phyloP scores from a whole-genome alignment of 163 green algal genomes.

The Chlorella variabilis region DNA sequence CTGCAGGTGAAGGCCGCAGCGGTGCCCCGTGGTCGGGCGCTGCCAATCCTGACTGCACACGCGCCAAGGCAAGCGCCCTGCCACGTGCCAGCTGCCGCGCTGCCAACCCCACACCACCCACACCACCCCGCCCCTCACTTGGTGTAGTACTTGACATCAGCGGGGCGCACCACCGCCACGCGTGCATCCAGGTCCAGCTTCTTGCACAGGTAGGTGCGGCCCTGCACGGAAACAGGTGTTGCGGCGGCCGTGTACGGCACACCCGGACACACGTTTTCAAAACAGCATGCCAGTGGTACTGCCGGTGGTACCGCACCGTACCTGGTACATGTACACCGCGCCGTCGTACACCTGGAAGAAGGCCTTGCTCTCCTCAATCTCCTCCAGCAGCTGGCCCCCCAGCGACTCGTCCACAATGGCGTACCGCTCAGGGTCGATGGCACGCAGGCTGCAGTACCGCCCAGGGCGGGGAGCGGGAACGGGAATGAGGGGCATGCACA shows the following conservation, averaged over 20 bases:
- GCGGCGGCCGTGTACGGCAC: not conserved
- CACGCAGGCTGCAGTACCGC: slow-evolving; percentile 65
- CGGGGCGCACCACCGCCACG: slow-evolving; percentile 76
- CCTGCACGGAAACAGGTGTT: too few relatives aligned
- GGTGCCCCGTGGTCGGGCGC: not conserved
- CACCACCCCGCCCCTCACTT: too few relatives aligned
- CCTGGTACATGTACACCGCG: slow-evolving; percentile 89
- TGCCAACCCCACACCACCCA: too few relatives aligned
- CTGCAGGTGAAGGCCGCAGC: not conserved
- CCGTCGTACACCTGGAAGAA: slow-evolving; percentile 95
- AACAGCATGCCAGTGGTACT: too few relatives aligned
- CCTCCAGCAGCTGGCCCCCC: slow-evolving; percentile 75
- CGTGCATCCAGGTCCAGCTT: slow-evolving; percentile 75
- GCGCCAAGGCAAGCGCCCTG: too few relatives aligned
- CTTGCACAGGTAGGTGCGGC: slow-evolving; percentile 82
- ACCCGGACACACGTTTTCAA: too few relatives aligned
- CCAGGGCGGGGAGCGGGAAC: not conserved
- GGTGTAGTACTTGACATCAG: slow-evolving; percentile 95
- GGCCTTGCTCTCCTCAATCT: slow-evolving; percentile 92
- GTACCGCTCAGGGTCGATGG: slow-evolving; percentile 90
- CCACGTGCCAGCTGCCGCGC: too few relatives aligned
- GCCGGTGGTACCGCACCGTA: slow-evolving; percentile 17
- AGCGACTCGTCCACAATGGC: slow-evolving; percentile 79
- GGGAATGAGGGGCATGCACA: too few relatives aligned
- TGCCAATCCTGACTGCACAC: not conserved